These are phyloP conservation scores for Saposhnikovia divaricata DNA, from an alignment of 129 eudicot species.

Conservation along the genomic window DNA sequence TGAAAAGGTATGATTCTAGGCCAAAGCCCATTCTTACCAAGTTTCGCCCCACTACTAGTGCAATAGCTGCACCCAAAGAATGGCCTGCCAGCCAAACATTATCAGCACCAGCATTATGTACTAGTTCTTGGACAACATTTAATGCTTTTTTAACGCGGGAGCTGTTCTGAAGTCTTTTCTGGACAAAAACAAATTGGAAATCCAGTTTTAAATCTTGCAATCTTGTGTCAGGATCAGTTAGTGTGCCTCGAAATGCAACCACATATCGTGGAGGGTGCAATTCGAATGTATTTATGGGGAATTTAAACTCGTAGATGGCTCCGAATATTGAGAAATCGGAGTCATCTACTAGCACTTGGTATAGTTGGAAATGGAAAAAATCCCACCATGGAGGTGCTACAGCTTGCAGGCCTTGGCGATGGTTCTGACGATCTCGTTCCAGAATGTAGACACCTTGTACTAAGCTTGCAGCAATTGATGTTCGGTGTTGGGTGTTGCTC, in stretches of 20 bases:
- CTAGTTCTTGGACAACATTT: slow-evolving; percentile 12
- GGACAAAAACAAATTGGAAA: slow-evolving; percentile 19
- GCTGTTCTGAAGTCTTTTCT: slow-evolving; percentile 28
- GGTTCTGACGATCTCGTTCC: slow-evolving; percentile 54
- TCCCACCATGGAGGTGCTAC: slow-evolving; percentile 81
- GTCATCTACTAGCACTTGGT: slow-evolving; percentile 36
- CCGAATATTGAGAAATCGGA: slow-evolving; percentile 52
- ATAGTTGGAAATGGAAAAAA: slow-evolving; percentile 43
- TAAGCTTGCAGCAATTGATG: slow-evolving; percentile 62
- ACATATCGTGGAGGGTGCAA: slow-evolving; percentile 40
- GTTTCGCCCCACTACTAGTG: slow-evolving; percentile 42
- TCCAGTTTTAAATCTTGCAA: slow-evolving; percentile 25
- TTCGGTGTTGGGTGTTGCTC: slow-evolving; percentile 49
- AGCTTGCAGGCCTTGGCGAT: slow-evolving; percentile 33
- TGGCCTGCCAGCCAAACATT: slow-evolving; percentile 81
- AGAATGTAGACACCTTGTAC: slow-evolving; percentile 53
- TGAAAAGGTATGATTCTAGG: slow-evolving; percentile 68
- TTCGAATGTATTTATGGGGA: not conserved
- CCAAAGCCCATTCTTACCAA: slow-evolving; percentile 31
- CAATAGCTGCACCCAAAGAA: slow-evolving; percentile 66
- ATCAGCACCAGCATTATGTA: slow-evolving; percentile 29
- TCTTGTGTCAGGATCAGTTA: slow-evolving; percentile 9
- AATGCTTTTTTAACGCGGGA: slow-evolving; percentile 26
- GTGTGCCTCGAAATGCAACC: slow-evolving; percentile 72
- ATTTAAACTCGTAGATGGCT: slow-evolving; percentile 51